Evolutionary conservation across 352 stramenopile species (phyloP).

Genomic region (Globisporangium spiculum): DNA sequence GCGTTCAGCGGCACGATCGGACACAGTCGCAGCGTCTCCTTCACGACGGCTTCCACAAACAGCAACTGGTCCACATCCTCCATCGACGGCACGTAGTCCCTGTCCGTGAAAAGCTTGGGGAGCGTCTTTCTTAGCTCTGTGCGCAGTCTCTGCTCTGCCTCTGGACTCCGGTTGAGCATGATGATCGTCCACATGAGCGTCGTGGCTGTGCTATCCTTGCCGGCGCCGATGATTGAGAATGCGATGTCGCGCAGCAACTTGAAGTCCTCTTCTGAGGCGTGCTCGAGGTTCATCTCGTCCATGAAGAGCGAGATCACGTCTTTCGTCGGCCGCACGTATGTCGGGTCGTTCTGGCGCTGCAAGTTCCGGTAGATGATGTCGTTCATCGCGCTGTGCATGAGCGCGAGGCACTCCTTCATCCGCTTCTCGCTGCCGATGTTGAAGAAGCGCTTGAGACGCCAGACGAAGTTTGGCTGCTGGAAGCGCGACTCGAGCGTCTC

Average conservation of each 20-base stretch:
- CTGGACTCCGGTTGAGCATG: slow-evolving; percentile 33
- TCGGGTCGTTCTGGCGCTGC: slow-evolving; percentile 16
- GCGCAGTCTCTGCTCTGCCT: slow-evolving; percentile 26
- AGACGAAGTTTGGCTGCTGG: slow-evolving; percentile 34
- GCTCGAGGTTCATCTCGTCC: slow-evolving; percentile 1
- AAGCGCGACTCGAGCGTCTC: slow-evolving; percentile 23
- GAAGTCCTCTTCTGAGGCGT: neutral
- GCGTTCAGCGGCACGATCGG: slow-evolving; percentile 59
- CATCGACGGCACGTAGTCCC: slow-evolving; percentile 10
- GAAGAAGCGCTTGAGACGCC: slow-evolving; percentile 36
- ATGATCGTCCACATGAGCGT: slow-evolving; percentile 56
- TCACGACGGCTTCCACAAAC: slow-evolving; percentile 58
- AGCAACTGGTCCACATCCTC: slow-evolving; percentile 37
- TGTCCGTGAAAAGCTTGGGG: neutral
- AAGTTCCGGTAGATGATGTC: slow-evolving; percentile 53
- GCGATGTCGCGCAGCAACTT: slow-evolving; percentile 44
- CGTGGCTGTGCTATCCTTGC: slow-evolving; percentile 55
- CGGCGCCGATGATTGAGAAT: slow-evolving; percentile 53
- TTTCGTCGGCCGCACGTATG: slow-evolving; percentile 9
- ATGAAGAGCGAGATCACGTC: slow-evolving; percentile 32
- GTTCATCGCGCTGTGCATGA: slow-evolving; percentile 45
- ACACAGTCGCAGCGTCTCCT: slow-evolving; percentile 65
- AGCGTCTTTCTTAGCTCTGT: slow-evolving; percentile 24
- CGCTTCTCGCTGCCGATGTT: slow-evolving; percentile 36
- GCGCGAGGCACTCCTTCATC: slow-evolving; percentile 32